phyloP scores from a whole-genome alignment of 2,329 filamentous ascomycete species.

The Pyricularia sp. region DNA sequence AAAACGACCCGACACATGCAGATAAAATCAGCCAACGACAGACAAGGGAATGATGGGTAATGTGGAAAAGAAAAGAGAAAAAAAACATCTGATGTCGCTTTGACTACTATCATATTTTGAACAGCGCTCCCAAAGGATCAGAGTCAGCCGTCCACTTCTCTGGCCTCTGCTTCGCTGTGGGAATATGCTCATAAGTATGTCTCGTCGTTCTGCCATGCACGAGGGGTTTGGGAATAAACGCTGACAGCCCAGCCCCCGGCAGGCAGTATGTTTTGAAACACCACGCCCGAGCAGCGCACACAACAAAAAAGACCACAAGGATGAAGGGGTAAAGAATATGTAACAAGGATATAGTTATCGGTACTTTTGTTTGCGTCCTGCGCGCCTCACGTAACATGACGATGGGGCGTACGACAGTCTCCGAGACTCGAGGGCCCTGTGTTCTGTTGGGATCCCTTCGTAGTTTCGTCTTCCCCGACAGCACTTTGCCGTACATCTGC shows the following conservation, averaged over 20 bases:
- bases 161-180: not conserved
- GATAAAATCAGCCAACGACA: not conserved
- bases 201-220: not conserved
- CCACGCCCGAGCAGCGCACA: not conserved
- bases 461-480: not conserved
- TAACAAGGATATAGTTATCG: not conserved
- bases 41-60: not conserved
- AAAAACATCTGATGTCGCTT: not conserved
- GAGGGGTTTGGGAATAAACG: not conserved
- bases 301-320: not conserved
- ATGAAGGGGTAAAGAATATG: not conserved
- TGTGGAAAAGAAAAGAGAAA: not conserved
- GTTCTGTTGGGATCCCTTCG: not conserved
- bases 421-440: not conserved
- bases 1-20: not conserved
- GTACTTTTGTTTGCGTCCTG: constrained; percentile 4
- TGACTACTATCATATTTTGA: not conserved
- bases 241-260: not conserved
- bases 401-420: not conserved
- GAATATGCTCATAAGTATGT: not conserved
- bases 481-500: not conserved
- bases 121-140: not conserved
- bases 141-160: not conserved
- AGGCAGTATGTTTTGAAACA: not conserved
- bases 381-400: not conserved